Base-by-base conservation (phyloP, 2,329 filamentous ascomycete genomes). In the Curvularia eragrostidis region DNA sequence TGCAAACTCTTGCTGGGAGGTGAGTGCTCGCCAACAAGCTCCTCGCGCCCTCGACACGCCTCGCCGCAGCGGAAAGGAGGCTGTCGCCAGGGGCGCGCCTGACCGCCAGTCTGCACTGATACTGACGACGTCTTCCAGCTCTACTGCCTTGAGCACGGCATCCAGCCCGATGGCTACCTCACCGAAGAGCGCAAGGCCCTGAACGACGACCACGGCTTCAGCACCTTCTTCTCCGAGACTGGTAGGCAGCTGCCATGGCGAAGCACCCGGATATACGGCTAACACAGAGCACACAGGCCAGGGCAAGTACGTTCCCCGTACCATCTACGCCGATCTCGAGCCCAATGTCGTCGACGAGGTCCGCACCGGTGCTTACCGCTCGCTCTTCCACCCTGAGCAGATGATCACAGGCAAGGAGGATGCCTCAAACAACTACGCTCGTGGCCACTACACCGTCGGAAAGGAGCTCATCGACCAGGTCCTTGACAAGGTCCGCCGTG, bases 331-430 rank as follows among this genome's bases (percentile, higher is more conserved):
- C 85, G 95, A 99, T 90, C 91, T 99, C 78, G 95, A 99, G 86
- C 95, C 95, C 84, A 98, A 98, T 78, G 95, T 98, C 76, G 89
- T 99, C 84, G 95, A 99, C 78, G 95, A 98, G 85, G 95, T 98
- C 83, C 93, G 95, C 84, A 98, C 93, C 74, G 95, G 95, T 78
- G 82, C 92, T 79, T 99, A 98, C 88, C 91, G 94, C 77, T 90
- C 87, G 78, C 90, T 99, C 67, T 98, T 98, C 89, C 95, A 98
- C 85, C 95, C 95, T 59, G 95, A 98, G 84, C 91, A 96, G 84
- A 97, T 99, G 94, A 97, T 99, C 82, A 97, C 92, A 67, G 95
- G 95, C 83, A 98, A 98, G 89, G 95, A 98, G 87, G 95, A 98
- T 89, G 95, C 95, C 70, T 97, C 94, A 72, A 99, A 99, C 91